Evolutionary conservation across 441 rosid genomes (phyloP).

Genomic region (Geranium incanum): DNA sequence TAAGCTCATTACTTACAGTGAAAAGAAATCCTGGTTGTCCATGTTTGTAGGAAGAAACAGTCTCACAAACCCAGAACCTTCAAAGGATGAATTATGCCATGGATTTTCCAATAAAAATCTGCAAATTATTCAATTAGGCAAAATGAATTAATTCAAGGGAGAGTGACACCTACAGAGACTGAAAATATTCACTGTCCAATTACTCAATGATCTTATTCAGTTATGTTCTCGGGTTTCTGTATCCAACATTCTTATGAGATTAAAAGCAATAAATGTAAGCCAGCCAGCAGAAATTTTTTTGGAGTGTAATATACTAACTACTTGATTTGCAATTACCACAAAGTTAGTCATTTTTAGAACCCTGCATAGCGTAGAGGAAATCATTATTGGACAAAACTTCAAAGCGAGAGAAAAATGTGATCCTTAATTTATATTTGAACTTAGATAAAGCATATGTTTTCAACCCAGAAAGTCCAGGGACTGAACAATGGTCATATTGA

Average conservation of each 20-base stretch:
- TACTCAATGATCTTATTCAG: not conserved
- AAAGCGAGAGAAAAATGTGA: not conserved
- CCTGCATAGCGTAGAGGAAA: not conserved
- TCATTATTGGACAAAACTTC: not conserved
- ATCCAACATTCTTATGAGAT: not conserved
- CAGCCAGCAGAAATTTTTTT: not conserved
- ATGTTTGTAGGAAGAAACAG: slow-evolving; percentile 90
- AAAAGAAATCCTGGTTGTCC: slow-evolving; percentile 80
- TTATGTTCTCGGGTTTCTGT: not conserved
- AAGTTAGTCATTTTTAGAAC: not conserved
- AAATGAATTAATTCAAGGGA: slow-evolving; percentile 16
- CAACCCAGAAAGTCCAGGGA: not conserved
- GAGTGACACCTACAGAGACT: not conserved
- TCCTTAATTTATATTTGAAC: slow-evolving; percentile 9
- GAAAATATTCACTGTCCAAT: slow-evolving; percentile 7
- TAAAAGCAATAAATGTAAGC: not conserved
- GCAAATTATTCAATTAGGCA: slow-evolving; percentile 23
- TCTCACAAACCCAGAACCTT: slow-evolving; percentile 94
- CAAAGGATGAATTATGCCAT: slow-evolving; percentile 95
- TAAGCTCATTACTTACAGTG: slow-evolving; percentile 50
- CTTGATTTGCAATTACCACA: not conserved
- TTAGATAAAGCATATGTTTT: not conserved
- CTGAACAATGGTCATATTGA: not conserved
- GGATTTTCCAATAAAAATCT: slow-evolving; percentile 93
- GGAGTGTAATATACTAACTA: not conserved